Percentiles rank a stretch among this genome's conserved stretches.
Evolutionary conservation across 805 yeast genomes (phyloP).

Genomic region (Wickerhamiella hasegawae): DNA sequence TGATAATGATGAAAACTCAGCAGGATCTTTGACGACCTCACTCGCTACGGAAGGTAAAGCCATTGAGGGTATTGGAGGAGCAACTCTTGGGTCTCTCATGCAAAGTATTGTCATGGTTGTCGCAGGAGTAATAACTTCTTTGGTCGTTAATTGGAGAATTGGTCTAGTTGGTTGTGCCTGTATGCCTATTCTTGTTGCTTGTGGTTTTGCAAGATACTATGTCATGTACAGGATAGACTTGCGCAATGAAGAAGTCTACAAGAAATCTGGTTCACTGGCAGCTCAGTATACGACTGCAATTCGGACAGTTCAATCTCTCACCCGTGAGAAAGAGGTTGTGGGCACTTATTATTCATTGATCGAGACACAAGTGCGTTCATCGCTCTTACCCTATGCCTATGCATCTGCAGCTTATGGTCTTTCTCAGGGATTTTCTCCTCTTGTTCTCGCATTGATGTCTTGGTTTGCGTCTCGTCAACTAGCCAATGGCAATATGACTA

Average conservation of each 20-base stretch:
- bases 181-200: conserved; percentile 13
- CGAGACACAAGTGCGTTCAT: conserved; percentile 5
- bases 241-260: conserved; percentile 10
- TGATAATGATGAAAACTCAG: conserved; percentile 16
- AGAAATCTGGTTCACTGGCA: conserved; percentile 16
- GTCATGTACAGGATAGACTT: conserved; percentile 11
- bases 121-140: conserved; percentile 14
- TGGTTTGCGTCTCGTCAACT: conserved; percentile 18
- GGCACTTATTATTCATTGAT: conserved; percentile 7
- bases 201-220: conserved; percentile 15
- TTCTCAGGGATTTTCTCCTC: conserved; percentile 15
- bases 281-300: conserved; percentile 17
- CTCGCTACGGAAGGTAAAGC: conserved; percentile 19
- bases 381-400: conserved; percentile 1
- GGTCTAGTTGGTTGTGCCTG: conserved; percentile 17
- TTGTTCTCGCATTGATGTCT: conserved; percentile 15
- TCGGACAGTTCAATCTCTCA: conserved; percentile 17
- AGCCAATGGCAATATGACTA: conserved; percentile 8
- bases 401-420: conserved; percentile 16
- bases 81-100: conserved; percentile 17
- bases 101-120: conserved; percentile 13
- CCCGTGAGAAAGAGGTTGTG: conserved; percentile 16
- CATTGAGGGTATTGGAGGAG: conserved; percentile 17
- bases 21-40: conserved; percentile 16
- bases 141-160: conserved; percentile 16